Evolutionary conservation across 805 yeast species (phyloP), one percentile per base, ranked within the genome.

Genomic region (Zygosaccharomyces bisporus): DNA sequence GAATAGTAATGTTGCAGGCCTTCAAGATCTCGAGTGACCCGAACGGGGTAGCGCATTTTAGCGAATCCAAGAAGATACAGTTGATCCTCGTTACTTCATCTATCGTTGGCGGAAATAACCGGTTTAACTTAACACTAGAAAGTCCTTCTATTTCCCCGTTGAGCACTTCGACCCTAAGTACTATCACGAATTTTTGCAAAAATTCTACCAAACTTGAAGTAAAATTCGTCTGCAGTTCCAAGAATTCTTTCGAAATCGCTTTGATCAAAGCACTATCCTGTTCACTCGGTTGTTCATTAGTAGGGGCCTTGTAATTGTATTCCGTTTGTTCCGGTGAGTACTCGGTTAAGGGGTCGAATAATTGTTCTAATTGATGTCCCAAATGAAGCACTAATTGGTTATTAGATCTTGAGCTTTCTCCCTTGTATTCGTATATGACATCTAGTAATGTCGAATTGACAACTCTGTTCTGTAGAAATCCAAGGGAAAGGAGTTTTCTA

Each of bases 51-150:
- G 97, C 91, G 12, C 75, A 64, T 46, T 78, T 77, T 44, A 91
- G 66, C 17, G 93, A 79, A 53, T 85, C 95, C 49, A 85, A 75
- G 46, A 87, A 79, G 4, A 91, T 80, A 58, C 95, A 86, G 59
- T 90, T 90, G 31, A 91, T 82, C 57, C 97, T 74, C 8, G 95
- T 86, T 13, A 91, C 81, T 67, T 91, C 98, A 64, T 91, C 97
- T 14, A 91, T 84, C 0, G 98, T 91, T 0, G 97, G 97, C 2
- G 98, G 97, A 58, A 91, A 89, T 0, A 88, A 73, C 39, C 80
- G 73, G 62, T 91, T 90, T 25, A 90, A 71, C 52, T 80, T 79
- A 1, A 81, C 64, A 2, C 85, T 80, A 1, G 86, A 80, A 33
- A 78, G 60, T 8, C 72, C 72, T 3, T 74, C 69, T 4, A 80